Evolutionary conservation across 2,329 filamentous ascomycete species (phyloP), one percentile per base, ranked within the genome.

Genomic region (Trichophyton verrucosum): DNA sequence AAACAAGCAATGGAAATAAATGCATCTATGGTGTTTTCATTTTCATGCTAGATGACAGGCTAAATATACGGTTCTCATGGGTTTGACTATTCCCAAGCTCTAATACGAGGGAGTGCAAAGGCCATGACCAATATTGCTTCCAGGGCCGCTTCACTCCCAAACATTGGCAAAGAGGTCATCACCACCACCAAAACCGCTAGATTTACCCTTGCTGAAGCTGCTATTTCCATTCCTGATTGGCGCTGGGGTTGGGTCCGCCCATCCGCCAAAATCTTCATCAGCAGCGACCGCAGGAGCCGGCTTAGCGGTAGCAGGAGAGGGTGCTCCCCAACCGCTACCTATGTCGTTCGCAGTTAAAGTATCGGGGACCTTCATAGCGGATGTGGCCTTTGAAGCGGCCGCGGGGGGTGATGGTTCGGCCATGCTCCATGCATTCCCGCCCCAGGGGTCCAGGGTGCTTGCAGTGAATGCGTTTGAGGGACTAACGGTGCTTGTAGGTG

Each of bases 111-210:
- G 8, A 24, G 46, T 7, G 24, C 24, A 11, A 13, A 24, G 46
- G 24, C 9, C 22, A 27, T 22, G 5, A 51, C 46, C 46, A 51
- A 15, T 55, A 55, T 55, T 13, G 15, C 9, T 8, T 20, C 27
- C n/a, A 36, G 51, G 27, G 27, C 3, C 1, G 7, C 17, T 17
- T 61, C 33, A 63, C 55, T 91, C 83, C 92, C 92, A 97, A 57
- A 97, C 92, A 74, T 97, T 97, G 36, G 87, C 91, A 75, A 97
- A 97, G 68, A 97, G 73, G 76, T 97, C 92, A 66, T 96, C 92
- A 58, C 75, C 73, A 33, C 76, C 78, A 60, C 83, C 85, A 59
- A 80, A 83, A 20, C 82, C 85, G 66, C 86, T 83, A 22, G 80
- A 76, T 27, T 81, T 75, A 38, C 85, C 77, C 74, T 87, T 75